Evolutionary conservation across 805 yeast genomes (phyloP).

Genomic region (Lipomyces mesembrius): DNA sequence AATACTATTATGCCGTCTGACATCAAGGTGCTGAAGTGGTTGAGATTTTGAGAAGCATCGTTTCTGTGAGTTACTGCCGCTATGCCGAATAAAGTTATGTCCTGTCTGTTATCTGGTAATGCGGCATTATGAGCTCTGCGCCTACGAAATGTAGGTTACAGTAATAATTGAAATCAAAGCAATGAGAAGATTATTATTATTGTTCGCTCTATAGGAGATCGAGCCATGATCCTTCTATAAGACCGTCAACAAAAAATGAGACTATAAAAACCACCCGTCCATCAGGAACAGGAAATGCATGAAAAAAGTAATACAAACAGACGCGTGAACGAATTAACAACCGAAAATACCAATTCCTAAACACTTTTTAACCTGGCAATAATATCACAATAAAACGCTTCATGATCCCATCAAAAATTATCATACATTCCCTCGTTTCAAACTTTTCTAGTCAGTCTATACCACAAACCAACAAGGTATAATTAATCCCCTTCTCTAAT

Average conservation of each 20-base stretch:
- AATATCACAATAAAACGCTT: neutral
- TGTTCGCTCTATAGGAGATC: neutral
- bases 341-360: conserved; percentile 2
- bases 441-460: neutral
- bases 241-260: neutral
- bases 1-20: neutral
- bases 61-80: neutral
- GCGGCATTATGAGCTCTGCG: conserved; percentile 1
- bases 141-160: conserved; percentile 1
- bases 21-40: neutral
- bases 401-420: neutral
- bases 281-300: neutral
- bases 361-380: conserved; percentile 2
- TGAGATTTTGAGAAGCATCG: neutral
- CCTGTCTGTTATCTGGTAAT: neutral
- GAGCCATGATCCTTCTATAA: neutral
- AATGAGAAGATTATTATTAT: neutral
- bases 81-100: neutral
- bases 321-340: neutral
- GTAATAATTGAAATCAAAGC: neutral
- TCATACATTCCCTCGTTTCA: neutral
- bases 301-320: neutral
- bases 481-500: neutral
- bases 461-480: neutral
- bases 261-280: neutral